These are phyloP conservation scores for Jacaranda copaia DNA, from an alignment of 257 asterid genomes.

Conservation along the genomic window DNA sequence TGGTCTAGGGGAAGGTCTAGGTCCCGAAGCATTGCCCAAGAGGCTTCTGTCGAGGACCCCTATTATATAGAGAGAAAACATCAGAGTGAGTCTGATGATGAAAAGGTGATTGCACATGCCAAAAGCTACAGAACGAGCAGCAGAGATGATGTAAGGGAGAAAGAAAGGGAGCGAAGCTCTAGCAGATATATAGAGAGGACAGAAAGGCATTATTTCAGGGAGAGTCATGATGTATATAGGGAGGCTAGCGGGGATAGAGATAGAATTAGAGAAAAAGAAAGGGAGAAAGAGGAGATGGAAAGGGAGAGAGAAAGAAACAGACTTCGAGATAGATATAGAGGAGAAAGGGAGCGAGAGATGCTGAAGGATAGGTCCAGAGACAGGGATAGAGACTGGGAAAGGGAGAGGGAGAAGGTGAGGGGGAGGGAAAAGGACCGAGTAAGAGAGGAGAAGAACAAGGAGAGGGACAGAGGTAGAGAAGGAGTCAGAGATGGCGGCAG, in stretches of 20 bases:
- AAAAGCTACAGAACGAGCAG: constrained; percentile 50
- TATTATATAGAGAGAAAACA: constrained; percentile 46
- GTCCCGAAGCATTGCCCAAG: constrained; percentile 64
- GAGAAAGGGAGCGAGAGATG: constrained; percentile 46
- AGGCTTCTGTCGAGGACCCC: constrained; percentile 56
- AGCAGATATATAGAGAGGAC: constrained; percentile 53
- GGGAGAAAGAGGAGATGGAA: constrained; percentile 42
- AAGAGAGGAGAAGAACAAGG: constrained; percentile 49
- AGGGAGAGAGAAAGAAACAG: constrained; percentile 48
- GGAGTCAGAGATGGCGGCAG: constrained; percentile 49
- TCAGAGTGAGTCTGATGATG: constrained; percentile 62
- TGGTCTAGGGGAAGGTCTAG: constrained; percentile 67
- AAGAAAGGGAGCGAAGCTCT: constrained; percentile 67
- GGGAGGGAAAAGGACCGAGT: constrained; percentile 43
- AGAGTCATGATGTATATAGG: constrained; percentile 52
- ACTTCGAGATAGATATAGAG: constrained; percentile 43
- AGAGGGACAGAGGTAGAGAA: constrained; percentile 53
- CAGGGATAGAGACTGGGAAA: constrained; percentile 39
- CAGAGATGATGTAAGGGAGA: constrained; percentile 55
- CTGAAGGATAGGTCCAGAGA: constrained; percentile 45
- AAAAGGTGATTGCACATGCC: constrained; percentile 39
- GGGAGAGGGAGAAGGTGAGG: constrained; percentile 43
- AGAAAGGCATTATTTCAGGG: constrained; percentile 58
- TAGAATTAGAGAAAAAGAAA: constrained; percentile 45
- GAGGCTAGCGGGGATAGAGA: constrained; percentile 65